phyloP scores from a whole-genome alignment of 1,139 yeast species.

The Candida buenavistaensis region DNA sequence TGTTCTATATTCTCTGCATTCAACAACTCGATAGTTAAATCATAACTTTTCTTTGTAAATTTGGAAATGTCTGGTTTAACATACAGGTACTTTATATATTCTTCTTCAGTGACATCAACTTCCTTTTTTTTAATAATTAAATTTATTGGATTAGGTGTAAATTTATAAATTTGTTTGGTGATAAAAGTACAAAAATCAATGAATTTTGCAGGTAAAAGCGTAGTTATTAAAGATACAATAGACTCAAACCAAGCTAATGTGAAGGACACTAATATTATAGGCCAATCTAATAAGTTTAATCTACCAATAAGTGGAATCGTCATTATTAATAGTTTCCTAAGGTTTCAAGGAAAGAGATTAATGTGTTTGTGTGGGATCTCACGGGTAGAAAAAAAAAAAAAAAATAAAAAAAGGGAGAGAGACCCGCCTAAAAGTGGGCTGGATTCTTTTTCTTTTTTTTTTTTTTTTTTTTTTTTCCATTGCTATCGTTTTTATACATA shows the following conservation, averaged over 20 bases:
- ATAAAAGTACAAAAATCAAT: constrained; percentile 30
- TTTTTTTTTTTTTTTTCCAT: too few relatives aligned
- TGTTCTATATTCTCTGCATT: constrained; percentile 34
- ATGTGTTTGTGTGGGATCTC: too few relatives aligned
- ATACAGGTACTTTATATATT: constrained; percentile 15
- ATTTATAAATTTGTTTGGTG: constrained; percentile 28
- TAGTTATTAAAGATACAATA: constrained; percentile 33
- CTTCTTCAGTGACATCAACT: constrained; percentile 11
- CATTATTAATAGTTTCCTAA: constrained; percentile 19
- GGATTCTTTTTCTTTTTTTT: too few relatives aligned
- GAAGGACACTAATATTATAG: constrained; percentile 34
- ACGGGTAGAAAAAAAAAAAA: too few relatives aligned
- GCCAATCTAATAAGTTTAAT: constrained; percentile 35
- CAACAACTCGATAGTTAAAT: constrained; percentile 32
- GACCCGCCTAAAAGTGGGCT: too few relatives aligned
- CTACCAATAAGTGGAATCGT: constrained; percentile 41
- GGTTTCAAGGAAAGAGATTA: too few relatives aligned
- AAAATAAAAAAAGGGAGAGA: not conserved
- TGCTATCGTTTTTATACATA: too few relatives aligned
- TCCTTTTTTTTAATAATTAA: constrained; percentile 18
- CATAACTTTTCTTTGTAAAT: constrained; percentile 23
- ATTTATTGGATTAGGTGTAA: constrained; percentile 31
- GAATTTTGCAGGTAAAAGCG: constrained; percentile 31
- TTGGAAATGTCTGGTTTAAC: constrained; percentile 13
- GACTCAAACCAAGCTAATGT: constrained; percentile 44